Evolutionary conservation across 208 protist species (phyloP), one percentile per base, ranked within the genome.

Genomic region (Tritrichomonas foetus): DNA sequence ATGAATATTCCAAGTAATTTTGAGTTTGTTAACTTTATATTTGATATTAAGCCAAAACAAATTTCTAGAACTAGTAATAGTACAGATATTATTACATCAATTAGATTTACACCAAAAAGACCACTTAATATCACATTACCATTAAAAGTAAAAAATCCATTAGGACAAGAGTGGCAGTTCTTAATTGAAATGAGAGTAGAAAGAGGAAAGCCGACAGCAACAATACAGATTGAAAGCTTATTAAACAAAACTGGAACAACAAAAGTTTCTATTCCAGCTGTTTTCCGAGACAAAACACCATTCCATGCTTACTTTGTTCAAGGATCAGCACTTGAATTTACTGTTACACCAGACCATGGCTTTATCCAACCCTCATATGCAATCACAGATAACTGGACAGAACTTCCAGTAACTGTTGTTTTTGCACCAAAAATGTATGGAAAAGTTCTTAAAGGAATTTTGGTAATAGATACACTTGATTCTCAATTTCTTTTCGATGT

Each of bases 361-460:
- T 39, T 57, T 30, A 89, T 89, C 33, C n/a, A 89, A 30, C 47
- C 47, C 13, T 13, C 25, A 0, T n/a, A 8, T 5, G 64, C 11
- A 33, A 39, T 53, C 8, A 49, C 14, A 27, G 78, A 89, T 5
- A 33, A 25, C 0, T 61, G 53, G 53, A 89, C 78, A 5, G 78
- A 89, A 1, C 20, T 89, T 13, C 78, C 78, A 3, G 33, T 89
- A 20, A 14, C 44, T 5, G 47, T 89, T n/a, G 47, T 89, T 16
- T 89, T 89, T 16, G 78, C 78, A 1, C 78, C 78, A 53, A 89
- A 89, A 49, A 89, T 89, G 78, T 89, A 89, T 47, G 78, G 78
- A 20, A 89, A 89, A 89, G 41, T 89, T 0, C 47, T 89, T 2
- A 44, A 89, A 36, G 78, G 78, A 53, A 39, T 89, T 3, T 57